These are phyloP conservation scores for Meyerozyma sp. DNA, from an alignment of 1,139 yeast species.

Conservation along the genomic window DNA sequence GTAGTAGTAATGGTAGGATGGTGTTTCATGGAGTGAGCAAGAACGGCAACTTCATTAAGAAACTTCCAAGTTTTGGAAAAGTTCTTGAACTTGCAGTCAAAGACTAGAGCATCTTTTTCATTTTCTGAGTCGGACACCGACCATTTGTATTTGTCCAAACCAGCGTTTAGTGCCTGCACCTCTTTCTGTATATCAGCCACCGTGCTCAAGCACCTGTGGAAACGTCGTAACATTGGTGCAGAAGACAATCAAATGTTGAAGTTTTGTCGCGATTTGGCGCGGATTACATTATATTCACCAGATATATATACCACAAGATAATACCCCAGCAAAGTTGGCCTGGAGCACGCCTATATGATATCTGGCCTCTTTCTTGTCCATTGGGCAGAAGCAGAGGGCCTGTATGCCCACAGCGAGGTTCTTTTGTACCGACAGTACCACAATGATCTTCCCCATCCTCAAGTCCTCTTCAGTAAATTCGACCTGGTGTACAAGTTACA, in stretches of 20 bases:
- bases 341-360: conserved; percentile 19
- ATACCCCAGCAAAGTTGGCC: too few species aligned
- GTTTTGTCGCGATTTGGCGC: not conserved
- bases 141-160: not conserved
- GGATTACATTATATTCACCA: not conserved
- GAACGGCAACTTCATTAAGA: conserved; percentile 54
- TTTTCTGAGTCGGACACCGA: too few species aligned
- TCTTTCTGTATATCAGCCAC: not conserved
- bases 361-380: conserved; percentile 34
- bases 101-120: conserved; percentile 7
- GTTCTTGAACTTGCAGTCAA: conserved; percentile 38
- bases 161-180: not conserved
- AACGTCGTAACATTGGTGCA: not conserved
- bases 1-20: conserved; percentile 68
- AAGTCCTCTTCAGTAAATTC: conserved; percentile 21
- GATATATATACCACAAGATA: not conserved
- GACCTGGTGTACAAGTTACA: conserved; percentile 19
- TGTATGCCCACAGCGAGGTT: conserved; percentile 28
- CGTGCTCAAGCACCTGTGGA: not conserved
- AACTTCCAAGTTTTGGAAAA: conserved; percentile 64
- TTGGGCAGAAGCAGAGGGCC: conserved; percentile 26
- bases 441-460: conserved; percentile 25
- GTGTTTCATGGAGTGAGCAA: conserved; percentile 59
- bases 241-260: not conserved
- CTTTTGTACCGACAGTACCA: conserved; percentile 33